These are phyloP conservation scores for Umbelopsis isabellina DNA, from an alignment of 192 early-diverging fungal genomes.

Conservation along the genomic window DNA sequence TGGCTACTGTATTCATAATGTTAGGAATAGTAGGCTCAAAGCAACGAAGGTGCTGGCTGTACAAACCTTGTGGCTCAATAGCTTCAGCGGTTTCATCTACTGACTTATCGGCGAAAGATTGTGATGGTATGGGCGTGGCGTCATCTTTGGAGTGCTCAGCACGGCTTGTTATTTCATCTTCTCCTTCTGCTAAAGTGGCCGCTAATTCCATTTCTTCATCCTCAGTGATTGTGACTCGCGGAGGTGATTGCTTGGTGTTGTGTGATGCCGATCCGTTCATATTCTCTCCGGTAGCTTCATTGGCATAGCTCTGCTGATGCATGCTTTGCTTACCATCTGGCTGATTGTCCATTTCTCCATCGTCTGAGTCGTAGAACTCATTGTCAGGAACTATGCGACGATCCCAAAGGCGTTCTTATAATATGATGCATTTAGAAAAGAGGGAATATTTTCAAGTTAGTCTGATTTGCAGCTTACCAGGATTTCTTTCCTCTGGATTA, in stretches of 20 bases:
- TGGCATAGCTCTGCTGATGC: conserved; percentile 31
- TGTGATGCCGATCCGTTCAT: conserved; percentile 11
- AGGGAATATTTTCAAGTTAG: not conserved
- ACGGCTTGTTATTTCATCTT: not conserved
- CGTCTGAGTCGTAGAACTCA: conserved; percentile 80
- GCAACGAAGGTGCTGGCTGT: no score
- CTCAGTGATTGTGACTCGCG: conserved; percentile 5
- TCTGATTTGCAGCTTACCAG: conserved; percentile 51
- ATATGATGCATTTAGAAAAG: not conserved
- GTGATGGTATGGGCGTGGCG: not conserved
- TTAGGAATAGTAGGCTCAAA: no score
- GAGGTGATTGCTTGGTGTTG: not conserved
- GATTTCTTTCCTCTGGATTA: conserved; percentile 60
- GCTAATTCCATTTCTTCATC: conserved; percentile 39
- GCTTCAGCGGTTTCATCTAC: no score
- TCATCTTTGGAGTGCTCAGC: not conserved
- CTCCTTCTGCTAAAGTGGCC: conserved; percentile 21
- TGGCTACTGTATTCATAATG: no score
- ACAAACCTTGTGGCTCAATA: not conserved
- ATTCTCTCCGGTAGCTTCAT: conserved; percentile 19
- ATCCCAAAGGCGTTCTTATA: conserved; percentile 65
- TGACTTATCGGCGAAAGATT: no score
- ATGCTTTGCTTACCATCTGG: conserved; percentile 13
- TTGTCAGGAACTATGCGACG: conserved; percentile 67
- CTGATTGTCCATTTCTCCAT: conserved; percentile 43